Base-by-base conservation (phyloP, 176 grass and related monocot species). In the Pharus latifolius region DNA sequence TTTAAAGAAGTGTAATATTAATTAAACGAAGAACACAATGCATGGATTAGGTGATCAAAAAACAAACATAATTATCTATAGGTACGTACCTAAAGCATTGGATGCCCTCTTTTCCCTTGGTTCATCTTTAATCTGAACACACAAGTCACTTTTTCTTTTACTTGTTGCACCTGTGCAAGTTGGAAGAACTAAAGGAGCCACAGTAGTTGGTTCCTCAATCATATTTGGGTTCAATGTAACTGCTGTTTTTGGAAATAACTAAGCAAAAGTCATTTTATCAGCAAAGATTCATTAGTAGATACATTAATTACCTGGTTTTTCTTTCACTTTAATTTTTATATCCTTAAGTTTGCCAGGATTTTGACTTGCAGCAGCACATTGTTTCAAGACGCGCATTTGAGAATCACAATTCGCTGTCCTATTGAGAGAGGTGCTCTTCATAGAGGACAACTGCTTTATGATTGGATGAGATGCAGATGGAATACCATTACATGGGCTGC, bases 11-110 rank as follows among this genome's bases (percentile, higher is more conserved):
- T 45, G 43, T 31, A 45, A 15, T 43, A 26, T 16, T 60, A 34
- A 52, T n/a, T n/a, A n/a, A n/a, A n/a, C n/a, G n/a, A n/a, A n/a
- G n/a, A n/a, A n/a, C n/a, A n/a, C n/a, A n/a, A n/a, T n/a, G n/a
- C n/a, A n/a, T n/a, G n/a, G n/a, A n/a, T n/a, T n/a, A n/a, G n/a
- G 10, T 27, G 22, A 32, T 42, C 20, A 61, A 53, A 29, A 83
- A 28, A 32, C n/a, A n/a, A n/a, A 45, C 16, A 2, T 18, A 5
- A 5, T 16, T 48, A 29, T 26, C 5, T 27, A 16, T 34, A 58
- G 19, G 10, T 6, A 53, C 9, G 57, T 64, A 77, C 81, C 81
- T 71, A 49, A 57, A 83, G 30, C 2, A 55, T 44, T 49, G 51
- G 40, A 56, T 48, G 11, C 22, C 48, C 43, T 60, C 15, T 56